Percentiles rank a stretch among this genome's conserved stretches.
These are phyloP conservation scores for Astrothelium subdiscretum DNA, from an alignment of 495 filamentous ascomycete species.

Conservation along the genomic window DNA sequence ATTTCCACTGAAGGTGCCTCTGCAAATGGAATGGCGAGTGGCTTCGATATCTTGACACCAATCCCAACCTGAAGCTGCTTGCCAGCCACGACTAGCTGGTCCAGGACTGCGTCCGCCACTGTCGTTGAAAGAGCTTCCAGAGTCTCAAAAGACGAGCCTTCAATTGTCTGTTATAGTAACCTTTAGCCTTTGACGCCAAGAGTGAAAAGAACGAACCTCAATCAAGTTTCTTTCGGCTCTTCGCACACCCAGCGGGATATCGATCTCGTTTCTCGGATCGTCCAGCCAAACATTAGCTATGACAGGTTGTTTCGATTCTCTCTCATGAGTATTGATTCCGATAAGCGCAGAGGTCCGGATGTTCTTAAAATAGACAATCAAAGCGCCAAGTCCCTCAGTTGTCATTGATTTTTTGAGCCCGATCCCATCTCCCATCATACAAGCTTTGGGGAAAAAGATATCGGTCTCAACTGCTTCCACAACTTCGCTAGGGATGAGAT, in stretches of 20 bases:
- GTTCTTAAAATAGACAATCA: slow-evolving; percentile 24
- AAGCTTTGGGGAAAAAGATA: slow-evolving; percentile 23
- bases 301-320: slow-evolving; percentile 45
- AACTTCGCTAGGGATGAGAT: not conserved
- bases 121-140: slow-evolving; percentile 46
- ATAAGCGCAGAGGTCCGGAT: slow-evolving; percentile 47
- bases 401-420: slow-evolving; percentile 2
- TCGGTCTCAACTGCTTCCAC: slow-evolving; percentile 1
- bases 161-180: slow-evolving; percentile 23
- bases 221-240: not conserved
- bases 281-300: slow-evolving; percentile 44
- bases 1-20: slow-evolving; percentile 21
- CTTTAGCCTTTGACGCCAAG: not conserved
- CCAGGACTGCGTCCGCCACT: slow-evolving; percentile 32
- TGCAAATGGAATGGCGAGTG: slow-evolving; percentile 18
- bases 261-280: slow-evolving; percentile 12
- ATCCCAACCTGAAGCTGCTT: not conserved
- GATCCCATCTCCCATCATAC: slow-evolving; percentile 24
- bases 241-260: not conserved
- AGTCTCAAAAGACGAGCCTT: slow-evolving; percentile 48
- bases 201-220: not conserved
- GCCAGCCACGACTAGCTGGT: not conserved
- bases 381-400: slow-evolving; percentile 22
- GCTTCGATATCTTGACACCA: slow-evolving; percentile 31
- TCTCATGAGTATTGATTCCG: slow-evolving; percentile 50